phyloP scores from a whole-genome alignment of 2,329 filamentous ascomycete genomes.

The Exserohilum rostratum region DNA sequence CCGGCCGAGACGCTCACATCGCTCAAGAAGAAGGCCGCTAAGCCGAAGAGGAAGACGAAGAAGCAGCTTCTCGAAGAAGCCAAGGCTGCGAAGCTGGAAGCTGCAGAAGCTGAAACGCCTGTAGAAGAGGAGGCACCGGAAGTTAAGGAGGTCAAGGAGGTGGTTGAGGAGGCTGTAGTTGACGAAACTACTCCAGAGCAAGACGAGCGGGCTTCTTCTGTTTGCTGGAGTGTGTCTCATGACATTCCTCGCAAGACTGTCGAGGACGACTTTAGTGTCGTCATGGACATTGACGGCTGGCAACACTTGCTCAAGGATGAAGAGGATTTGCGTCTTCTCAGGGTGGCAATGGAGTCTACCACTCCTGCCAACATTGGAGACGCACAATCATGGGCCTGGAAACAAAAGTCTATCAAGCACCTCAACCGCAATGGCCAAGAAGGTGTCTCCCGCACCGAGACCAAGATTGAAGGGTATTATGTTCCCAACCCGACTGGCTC shows the following conservation, averaged over 20 bases:
- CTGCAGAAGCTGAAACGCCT: constrained; percentile 48
- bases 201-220: constrained; percentile 57
- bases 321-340: constrained; percentile 67
- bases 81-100: constrained; percentile 44
- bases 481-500: constrained; percentile 84
- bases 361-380: constrained; percentile 60
- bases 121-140: constrained; percentile 51
- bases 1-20: constrained; percentile 33
- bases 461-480: constrained; percentile 72
- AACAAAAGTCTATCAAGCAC: constrained; percentile 73
- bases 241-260: constrained; percentile 67
- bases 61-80: constrained; percentile 70
- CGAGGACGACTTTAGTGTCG: constrained; percentile 66
- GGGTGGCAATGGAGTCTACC: constrained; percentile 57
- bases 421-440: constrained; percentile 65
- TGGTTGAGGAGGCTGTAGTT: constrained; percentile 35
- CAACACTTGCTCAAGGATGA: constrained; percentile 72
- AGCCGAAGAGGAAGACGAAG: constrained; percentile 78
- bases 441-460: constrained; percentile 60
- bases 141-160: constrained; percentile 43
- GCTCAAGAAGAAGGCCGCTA: constrained; percentile 49
- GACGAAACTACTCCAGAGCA: constrained; percentile 40
- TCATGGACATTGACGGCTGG: constrained; percentile 74
- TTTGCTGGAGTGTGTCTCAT: constrained; percentile 66
- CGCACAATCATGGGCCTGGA: constrained; percentile 70